Percentiles rank a stretch among this genome's conserved stretches.
phyloP scores from a whole-genome alignment of 495 filamentous ascomycete species.

The Aspergillus ellipticus region DNA sequence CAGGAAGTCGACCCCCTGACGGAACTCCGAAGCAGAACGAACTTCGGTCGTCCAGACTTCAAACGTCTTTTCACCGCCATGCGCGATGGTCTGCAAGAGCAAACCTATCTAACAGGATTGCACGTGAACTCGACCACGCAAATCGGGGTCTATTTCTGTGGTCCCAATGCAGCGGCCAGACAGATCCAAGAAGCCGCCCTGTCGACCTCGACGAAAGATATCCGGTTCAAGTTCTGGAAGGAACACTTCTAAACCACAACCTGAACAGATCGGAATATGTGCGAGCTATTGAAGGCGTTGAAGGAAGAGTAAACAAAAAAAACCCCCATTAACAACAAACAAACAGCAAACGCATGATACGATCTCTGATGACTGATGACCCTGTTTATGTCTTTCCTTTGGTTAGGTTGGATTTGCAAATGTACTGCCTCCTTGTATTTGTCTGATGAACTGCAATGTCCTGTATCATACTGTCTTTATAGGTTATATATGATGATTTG shows the following conservation, averaged over 20 bases:
- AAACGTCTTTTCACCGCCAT: conserved; percentile 74
- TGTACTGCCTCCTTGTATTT: conserved; percentile 14
- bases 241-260: conserved; percentile 65
- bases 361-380: conserved; percentile 15
- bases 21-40: conserved; percentile 82
- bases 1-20: conserved; percentile 84
- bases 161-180: conserved; percentile 73
- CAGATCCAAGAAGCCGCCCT: conserved; percentile 81
- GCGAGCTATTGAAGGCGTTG: no score
- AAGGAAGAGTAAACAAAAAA: background rate
- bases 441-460: conserved; percentile 11
- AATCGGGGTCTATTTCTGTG: conserved; percentile 98
- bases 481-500: background rate
- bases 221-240: conserved; percentile 98
- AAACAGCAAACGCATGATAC: background rate
- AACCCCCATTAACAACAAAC: background rate
- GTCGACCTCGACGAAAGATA: conserved; percentile 64
- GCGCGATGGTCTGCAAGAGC: conserved; percentile 79
- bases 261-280: background rate
- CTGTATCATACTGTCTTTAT: conserved; percentile 10
- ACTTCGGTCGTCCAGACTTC: conserved; percentile 96
- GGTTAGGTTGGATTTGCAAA: background rate
- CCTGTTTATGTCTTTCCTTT: conserved; percentile 5
- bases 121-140: conserved; percentile 68
- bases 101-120: conserved; percentile 79